Base-by-base conservation (phyloP, 768 basidiomycete species). In the Serendipita sp. region DNA sequence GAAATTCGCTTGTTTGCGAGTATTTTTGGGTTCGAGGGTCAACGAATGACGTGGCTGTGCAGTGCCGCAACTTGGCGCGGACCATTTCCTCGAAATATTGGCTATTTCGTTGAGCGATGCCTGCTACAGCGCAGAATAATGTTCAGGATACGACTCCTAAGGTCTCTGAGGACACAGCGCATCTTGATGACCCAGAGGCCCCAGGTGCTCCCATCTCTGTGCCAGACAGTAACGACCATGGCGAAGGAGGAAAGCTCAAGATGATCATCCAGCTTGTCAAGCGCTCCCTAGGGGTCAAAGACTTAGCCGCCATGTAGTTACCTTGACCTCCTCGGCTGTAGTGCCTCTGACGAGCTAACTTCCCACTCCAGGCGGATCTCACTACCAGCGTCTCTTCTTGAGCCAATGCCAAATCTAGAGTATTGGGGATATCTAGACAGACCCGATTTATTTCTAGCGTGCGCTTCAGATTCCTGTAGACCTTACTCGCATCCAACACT, bases 391-490 rank as follows among this genome's bases (percentile, higher is more conserved):
- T 94, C 91, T 48, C 74, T 97, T 53, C 80, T 97, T 44, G 94
- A 96, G 71, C 94, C 94, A 2, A 80, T 94, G 67, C 94, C 94
- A 3, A 97, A 97, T 74, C 80, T 97, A 60, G 94, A 97, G 74
- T 97, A 93, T 75, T 96, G 90, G 90, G 85, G 90, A 67, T 94
- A 92, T 68, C 78, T 91, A 51, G 92, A 95, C 73, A 79, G 91
- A 67, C 89, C 93, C 4, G 93, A 96, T 73, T 75, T 91, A 48
- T 92, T 97, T 70, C 86, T 86, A 69, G 84, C 90, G 93, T 96
- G 71, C 76, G 86, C 82, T 58, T 63, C n/a, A 62, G 30, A 56
- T 44, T 24, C 34, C 31, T 42, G 42, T 61, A 43, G 9, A 31
- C 45, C 20, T 5, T 14, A 42, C 20, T 9, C 17, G 26, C 31